These are phyloP conservation scores for Fusarium bactridioides DNA, from an alignment of 2,329 filamentous ascomycete species.

Conservation along the genomic window DNA sequence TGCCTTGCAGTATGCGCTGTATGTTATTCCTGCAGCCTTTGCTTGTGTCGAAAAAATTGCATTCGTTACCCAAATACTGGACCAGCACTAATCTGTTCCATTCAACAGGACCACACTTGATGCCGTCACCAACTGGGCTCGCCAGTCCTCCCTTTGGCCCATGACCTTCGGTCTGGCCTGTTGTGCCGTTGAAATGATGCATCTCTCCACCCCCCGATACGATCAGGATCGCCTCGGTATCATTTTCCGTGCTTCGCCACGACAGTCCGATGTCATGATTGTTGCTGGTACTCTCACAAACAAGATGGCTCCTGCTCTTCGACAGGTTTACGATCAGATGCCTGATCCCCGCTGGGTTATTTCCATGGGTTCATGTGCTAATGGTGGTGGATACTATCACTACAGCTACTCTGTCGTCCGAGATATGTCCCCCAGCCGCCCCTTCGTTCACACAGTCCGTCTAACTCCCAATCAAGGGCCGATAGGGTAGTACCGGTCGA, in stretches of 20 bases:
- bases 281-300: conserved; percentile 92
- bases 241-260: conserved; percentile 87
- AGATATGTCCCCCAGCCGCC: not conserved
- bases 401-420: conserved; percentile 82
- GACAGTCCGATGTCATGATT: conserved; percentile 93
- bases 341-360: conserved; percentile 87
- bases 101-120: conserved; percentile 74
- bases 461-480: conserved; percentile 48
- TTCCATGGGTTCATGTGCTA: conserved; percentile 85
- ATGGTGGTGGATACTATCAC: conserved; percentile 87
- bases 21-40: conserved; percentile 52
- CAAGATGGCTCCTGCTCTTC: conserved; percentile 92
- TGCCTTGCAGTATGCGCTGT: conserved; percentile 86
- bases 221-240: conserved; percentile 89
- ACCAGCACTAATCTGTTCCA: not conserved
- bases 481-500: conserved; percentile 82
- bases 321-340: conserved; percentile 96
- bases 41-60: not conserved
- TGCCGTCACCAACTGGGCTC: conserved; percentile 82
- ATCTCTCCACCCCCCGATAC: conserved; percentile 85
- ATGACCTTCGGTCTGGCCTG: conserved; percentile 90
- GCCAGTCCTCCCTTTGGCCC: conserved; percentile 86
- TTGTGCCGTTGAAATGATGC: conserved; percentile 94
- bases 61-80: not conserved
- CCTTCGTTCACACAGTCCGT: not conserved